Evolutionary conservation across 495 filamentous ascomycete genomes (phyloP), one percentile per base, ranked within the genome.

Genomic region (Monascus purpureus): DNA sequence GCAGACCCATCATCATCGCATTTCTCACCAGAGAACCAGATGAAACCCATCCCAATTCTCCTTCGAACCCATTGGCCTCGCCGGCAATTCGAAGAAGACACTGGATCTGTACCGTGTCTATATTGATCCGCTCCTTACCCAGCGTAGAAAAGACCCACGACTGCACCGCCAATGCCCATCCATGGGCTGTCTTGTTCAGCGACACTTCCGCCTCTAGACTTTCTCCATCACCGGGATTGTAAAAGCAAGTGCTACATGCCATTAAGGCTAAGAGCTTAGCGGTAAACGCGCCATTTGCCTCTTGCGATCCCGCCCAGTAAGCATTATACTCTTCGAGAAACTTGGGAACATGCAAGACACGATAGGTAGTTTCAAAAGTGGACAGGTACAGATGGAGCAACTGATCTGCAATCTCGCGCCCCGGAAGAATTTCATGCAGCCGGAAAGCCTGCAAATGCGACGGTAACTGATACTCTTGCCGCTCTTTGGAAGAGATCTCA

Each of bases 101-200:
- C 25, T 73, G 59, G 2, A 72, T 60, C 38, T 74, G 72, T 0
- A 75, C 24, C 17, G 61, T 59, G n/a, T 43, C 44, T 20, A 75
- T 45, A 36, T 61, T 42, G 8, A 75, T 47, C 6, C 59, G 57
- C n/a, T 61, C 56, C 28, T 67, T 73, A 17, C 72, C 58, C 20
- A 68, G 44, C 1, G 65, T 65, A 6, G 57, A 65, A 3, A 61
- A 59, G 14, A 75, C 54, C 60, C 72, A 75, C 0, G 57, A 57
- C 30, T 75, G 68, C 13, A 72, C 63, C 3, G 61, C 60, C 31
- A 70, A 58, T n/a, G 73, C 53, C 68, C 70, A 77, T 34, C 59
- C 57, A 22, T 43, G 39, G 29, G 42, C 51, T 8, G 42, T 53
- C 42, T 33, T 61, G 31, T 44, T 48, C 37, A 38, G 31, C 22